Evolutionary conservation across 768 basidiomycete species (phyloP).

Genomic region (Suillus placidus): DNA sequence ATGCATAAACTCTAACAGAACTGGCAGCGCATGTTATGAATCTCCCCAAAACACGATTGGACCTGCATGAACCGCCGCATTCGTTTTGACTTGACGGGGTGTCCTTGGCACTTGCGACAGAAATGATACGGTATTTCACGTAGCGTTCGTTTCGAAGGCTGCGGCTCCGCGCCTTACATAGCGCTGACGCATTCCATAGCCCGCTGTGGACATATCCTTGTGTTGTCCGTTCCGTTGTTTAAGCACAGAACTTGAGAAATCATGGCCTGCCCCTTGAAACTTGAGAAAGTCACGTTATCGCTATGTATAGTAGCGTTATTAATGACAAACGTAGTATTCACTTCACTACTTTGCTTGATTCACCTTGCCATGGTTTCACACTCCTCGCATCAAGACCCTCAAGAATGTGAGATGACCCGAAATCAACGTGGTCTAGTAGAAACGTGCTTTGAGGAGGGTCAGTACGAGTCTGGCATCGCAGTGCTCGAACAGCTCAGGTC

Average conservation of each 20-base stretch:
- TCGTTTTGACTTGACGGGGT: background rate
- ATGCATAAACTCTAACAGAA: background rate
- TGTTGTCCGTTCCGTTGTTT: background rate
- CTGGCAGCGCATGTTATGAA: background rate
- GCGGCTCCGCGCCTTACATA: background rate
- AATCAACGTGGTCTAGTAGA: constrained; percentile 64
- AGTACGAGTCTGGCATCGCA: constrained; percentile 69
- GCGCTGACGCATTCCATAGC: background rate
- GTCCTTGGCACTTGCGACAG: background rate
- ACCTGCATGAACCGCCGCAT: background rate
- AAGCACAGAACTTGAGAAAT: too few species aligned
- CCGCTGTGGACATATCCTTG: background rate
- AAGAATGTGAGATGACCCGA: constrained; percentile 48
- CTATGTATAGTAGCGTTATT: background rate
- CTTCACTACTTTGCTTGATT: background rate
- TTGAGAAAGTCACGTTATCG: background rate
- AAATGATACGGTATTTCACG: background rate
- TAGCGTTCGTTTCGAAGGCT: background rate
- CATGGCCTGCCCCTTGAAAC: background rate
- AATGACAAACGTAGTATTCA: background rate
- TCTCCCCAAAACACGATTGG: background rate
- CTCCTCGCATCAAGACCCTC: background rate
- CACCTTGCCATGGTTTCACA: background rate
- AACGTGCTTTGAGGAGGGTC: constrained; percentile 75
- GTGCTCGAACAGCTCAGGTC: constrained; percentile 65